phyloP scores from a whole-genome alignment of 805 yeast species.

The Candida rishiriensis region DNA sequence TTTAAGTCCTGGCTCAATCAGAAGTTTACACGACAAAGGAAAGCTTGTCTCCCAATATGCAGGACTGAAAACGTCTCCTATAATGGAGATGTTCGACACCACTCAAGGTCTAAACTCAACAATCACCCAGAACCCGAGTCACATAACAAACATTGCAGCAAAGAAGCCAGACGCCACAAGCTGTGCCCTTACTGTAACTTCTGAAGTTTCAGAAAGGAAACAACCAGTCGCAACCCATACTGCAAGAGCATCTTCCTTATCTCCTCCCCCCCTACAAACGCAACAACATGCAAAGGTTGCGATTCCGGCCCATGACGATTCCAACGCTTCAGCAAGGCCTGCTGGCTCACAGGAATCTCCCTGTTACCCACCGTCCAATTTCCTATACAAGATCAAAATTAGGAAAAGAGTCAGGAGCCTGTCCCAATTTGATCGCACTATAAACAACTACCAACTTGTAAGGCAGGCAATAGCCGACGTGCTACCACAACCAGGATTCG shows the following conservation, averaged over 20 bases:
- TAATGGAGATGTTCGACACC: constrained; percentile 11
- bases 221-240: too few species aligned
- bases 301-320: too few species aligned
- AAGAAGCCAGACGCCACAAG: too few species aligned
- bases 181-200: too few species aligned
- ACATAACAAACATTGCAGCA: too few species aligned
- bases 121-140: too few species aligned
- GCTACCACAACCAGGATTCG: constrained; percentile 40
- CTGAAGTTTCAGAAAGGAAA: too few species aligned
- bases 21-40: constrained; percentile 16
- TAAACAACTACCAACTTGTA: constrained; percentile 30
- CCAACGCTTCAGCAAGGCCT: neutral
- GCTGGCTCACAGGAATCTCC: constrained; percentile 7
- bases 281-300: too few species aligned
- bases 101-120: neutral
- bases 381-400: constrained; percentile 26
- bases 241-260: too few species aligned
- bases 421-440: constrained; percentile 18
- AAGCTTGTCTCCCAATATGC: constrained; percentile 18
- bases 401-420: constrained; percentile 11
- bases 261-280: too few species aligned
- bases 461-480: constrained; percentile 32
- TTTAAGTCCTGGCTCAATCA: constrained; percentile 14
- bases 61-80: constrained; percentile 6
- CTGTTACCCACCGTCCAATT: constrained; percentile 5